phyloP scores from a whole-genome alignment of 2,329 filamentous ascomycete species.

The Nothopassalora personata region DNA sequence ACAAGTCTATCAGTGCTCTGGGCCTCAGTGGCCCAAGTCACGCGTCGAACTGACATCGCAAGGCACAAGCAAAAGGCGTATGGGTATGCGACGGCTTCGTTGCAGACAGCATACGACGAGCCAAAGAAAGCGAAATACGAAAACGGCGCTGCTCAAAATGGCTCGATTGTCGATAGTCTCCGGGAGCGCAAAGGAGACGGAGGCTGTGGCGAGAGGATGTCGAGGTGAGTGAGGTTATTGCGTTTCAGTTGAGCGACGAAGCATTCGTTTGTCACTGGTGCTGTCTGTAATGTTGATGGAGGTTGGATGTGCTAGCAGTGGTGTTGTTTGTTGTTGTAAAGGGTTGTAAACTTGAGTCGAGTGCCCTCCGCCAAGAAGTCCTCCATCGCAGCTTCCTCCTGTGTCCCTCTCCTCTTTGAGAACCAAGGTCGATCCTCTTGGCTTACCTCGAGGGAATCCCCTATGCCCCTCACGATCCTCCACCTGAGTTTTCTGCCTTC shows the following conservation, averaged over 20 bases:
- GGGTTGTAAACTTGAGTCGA: too few species aligned
- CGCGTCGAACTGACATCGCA: background rate
- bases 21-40: conserved; percentile 3
- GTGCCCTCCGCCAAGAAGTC: background rate
- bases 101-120: background rate
- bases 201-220: too few species aligned
- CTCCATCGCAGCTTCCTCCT: background rate
- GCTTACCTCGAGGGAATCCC: background rate
- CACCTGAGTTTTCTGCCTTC: background rate
- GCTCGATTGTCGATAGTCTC: background rate
- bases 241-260: conserved; percentile 9
- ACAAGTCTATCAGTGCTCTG: background rate
- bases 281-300: conserved; percentile 5
- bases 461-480: background rate
- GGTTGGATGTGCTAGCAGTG: background rate
- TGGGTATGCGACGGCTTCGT: background rate
- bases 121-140: conserved; percentile 4
- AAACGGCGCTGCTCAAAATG: conserved; percentile 5
- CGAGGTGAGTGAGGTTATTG: too few species aligned
- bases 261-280: conserved; percentile 7
- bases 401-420: too few species aligned
- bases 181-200: background rate
- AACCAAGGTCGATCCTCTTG: background rate
- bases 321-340: too few species aligned
- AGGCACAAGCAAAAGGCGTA: background rate